Percentiles rank a stretch among this genome's conserved stretches.
phyloP scores from a whole-genome alignment of 495 filamentous ascomycete genomes.

The Aspergillus ellipticus region DNA sequence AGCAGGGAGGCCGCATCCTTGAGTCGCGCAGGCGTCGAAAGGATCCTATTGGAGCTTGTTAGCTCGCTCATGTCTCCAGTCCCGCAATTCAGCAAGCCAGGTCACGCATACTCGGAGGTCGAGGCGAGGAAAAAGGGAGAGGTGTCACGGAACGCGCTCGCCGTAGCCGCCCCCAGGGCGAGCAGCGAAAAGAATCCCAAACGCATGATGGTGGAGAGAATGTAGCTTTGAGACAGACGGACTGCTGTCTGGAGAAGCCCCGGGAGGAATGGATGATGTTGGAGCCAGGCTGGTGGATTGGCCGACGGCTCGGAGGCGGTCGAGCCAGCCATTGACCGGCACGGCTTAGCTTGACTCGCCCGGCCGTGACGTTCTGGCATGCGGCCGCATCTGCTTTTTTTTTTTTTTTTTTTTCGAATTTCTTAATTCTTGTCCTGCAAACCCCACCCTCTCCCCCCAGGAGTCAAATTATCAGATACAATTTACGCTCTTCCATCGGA shows the following conservation, averaged over 20 bases:
- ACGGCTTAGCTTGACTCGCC: constrained; percentile 10
- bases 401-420: constrained; percentile 7
- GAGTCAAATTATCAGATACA: neutral
- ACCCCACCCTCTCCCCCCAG: neutral
- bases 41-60: constrained; percentile 37
- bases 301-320: constrained; percentile 23
- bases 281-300: constrained; percentile 19
- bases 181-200: constrained; percentile 56
- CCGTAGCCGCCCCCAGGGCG: constrained; percentile 56
- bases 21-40: constrained; percentile 42
- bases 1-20: constrained; percentile 37
- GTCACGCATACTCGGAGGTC: constrained; percentile 62
- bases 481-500: neutral
- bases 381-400: constrained; percentile 2
- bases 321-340: constrained; percentile 17
- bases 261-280: constrained; percentile 15
- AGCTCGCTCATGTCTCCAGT: constrained; percentile 19
- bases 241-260: constrained; percentile 8
- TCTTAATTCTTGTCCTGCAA: neutral
- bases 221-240: constrained; percentile 12
- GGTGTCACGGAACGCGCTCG: constrained; percentile 73
- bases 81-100: neutral
- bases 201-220: constrained; percentile 50
- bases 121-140: constrained; percentile 87
- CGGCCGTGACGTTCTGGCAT: neutral